Evolutionary conservation across 306 rosid species (phyloP), one percentile per base, ranked within the genome.

Genomic region (Gastrolobium bilobum): DNA sequence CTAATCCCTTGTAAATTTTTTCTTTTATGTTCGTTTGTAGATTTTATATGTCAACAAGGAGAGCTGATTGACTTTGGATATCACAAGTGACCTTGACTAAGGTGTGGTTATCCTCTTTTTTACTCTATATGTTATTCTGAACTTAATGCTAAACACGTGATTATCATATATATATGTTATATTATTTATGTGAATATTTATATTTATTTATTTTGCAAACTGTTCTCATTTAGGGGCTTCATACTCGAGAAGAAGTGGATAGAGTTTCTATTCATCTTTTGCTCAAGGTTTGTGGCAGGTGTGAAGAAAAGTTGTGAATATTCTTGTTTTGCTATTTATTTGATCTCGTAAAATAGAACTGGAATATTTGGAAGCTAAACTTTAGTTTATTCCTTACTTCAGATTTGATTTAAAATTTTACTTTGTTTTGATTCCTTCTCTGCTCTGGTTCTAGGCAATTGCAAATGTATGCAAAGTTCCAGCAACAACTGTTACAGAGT

Each of bases 171-270:
- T 20, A 20, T 43, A 3, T 71, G 14, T 10, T 54, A 2, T 39
- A 40, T 43, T 77, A 20, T 61, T 59, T 62, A 44, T 56, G 47
- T 60, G 4, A 51, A 13, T 44, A 6, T 6, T 50, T 53, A 20
- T 61, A 31, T 39, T 44, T 43, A 61, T 73, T 38, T 72, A 62
- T 57, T 83, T 50, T 60, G 33, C 11, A 65, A 82, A 54, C 59
- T 87, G 40, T 66, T 62, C 71, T 68, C 31, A 73, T 73, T 26
- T 61, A 94, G 99, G 97, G 95, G 61, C 80, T 87, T 72, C 97
- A 91, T 13, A 92, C 87, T 15, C 89, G 97, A 81, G 97, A 94
- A 85, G 89, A 91, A 86, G 97, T 92, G 80, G 99, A 92, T 52
- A 75, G 64, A 82, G 84, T 92, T 54, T 89, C 99, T 43, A 90